Conservation (phyloP, 1,284 basidiomycete species). For the Exsudoporus floridanus region DNA sequence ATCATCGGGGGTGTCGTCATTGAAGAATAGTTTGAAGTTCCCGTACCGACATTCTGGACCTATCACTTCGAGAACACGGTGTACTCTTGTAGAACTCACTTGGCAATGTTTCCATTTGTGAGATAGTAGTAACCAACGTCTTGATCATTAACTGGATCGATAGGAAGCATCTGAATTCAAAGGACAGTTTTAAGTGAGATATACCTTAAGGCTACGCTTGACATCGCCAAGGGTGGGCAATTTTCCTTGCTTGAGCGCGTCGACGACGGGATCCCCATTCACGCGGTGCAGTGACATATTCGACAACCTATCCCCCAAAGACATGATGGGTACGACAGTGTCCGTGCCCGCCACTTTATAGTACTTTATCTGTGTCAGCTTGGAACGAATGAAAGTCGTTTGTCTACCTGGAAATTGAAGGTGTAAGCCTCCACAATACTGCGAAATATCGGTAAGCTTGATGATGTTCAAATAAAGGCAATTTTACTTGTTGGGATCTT, state of each 20-base stretch:
- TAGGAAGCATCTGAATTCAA: conserved; percentile 2
- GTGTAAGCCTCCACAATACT: conserved; percentile 82
- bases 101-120: conserved; percentile 74
- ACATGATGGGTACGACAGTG: conserved; percentile 61
- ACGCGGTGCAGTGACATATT: conserved; percentile 47
- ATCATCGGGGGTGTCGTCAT: conserved; percentile 67
- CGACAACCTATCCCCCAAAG: conserved; percentile 56
- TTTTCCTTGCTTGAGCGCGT: conserved; percentile 55
- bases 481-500: conserved; percentile 74
- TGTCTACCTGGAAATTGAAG: conserved; percentile 69
- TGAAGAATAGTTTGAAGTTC: conserved; percentile 82
- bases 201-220: conserved; percentile 70
- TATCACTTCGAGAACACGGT: not conserved
- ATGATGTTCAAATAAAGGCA: conserved; percentile 20
- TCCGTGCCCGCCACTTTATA: conserved; percentile 57
- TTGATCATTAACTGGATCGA: conserved; percentile 58
- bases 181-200: not conserved
- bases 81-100: conserved; percentile 43
- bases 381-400: not conserved
- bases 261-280: conserved; percentile 50
- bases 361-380: conserved; percentile 47
- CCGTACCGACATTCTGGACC: conserved; percentile 69
- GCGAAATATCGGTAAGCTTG: conserved; percentile 8
- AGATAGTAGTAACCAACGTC: conserved; percentile 71
- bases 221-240: conserved; percentile 69